Percentiles rank a stretch among this genome's conserved stretches.
Conservation (phyloP, 2,329 filamentous ascomycete species). For the Ophiostoma angusticollis region DNA sequence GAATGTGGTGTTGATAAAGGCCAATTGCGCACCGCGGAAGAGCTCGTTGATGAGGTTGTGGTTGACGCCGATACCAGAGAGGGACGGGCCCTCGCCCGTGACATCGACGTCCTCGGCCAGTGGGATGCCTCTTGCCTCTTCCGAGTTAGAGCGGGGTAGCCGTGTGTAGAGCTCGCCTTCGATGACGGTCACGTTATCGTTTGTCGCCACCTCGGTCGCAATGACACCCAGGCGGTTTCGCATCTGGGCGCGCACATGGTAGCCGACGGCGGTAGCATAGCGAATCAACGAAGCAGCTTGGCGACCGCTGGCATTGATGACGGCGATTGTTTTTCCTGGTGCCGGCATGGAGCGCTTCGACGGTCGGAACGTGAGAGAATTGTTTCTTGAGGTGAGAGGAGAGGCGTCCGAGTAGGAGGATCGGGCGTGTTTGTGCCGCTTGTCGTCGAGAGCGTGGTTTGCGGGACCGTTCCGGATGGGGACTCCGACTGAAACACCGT, state of each 20-base stretch:
- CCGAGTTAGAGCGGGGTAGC: constrained; percentile 36
- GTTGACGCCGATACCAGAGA: constrained; percentile 55
- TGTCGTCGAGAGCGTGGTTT: constrained; percentile 15
- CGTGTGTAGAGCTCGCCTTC: constrained; percentile 51
- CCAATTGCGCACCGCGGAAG: constrained; percentile 73
- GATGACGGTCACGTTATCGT: constrained; percentile 61
- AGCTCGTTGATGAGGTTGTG: constrained; percentile 60
- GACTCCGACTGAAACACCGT: constrained; percentile 5
- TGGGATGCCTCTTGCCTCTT: constrained; percentile 21
- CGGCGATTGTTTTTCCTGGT: constrained; percentile 69
- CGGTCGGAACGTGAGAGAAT: constrained; percentile 47
- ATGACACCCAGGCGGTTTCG: constrained; percentile 78
- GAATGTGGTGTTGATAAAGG: constrained; percentile 96
- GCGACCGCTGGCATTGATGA: constrained; percentile 91
- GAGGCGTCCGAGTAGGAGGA: constrained; percentile 51
- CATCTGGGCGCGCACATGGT: constrained; percentile 83
- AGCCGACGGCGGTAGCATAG: constrained; percentile 85
- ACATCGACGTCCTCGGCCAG: constrained; percentile 38
- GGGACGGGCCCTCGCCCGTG: constrained; percentile 48
- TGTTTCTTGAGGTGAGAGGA: constrained; percentile 41
- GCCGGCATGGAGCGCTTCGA: constrained; percentile 45
- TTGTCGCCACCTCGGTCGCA: constrained; percentile 65
- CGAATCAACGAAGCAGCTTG: constrained; percentile 93
- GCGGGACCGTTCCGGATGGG: constrained; percentile 9
- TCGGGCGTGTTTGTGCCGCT: constrained; percentile 46